Evolutionary conservation across 2,329 filamentous ascomycete species (phyloP), one percentile per base, ranked within the genome.

Genomic region (Penicillium sp.): DNA sequence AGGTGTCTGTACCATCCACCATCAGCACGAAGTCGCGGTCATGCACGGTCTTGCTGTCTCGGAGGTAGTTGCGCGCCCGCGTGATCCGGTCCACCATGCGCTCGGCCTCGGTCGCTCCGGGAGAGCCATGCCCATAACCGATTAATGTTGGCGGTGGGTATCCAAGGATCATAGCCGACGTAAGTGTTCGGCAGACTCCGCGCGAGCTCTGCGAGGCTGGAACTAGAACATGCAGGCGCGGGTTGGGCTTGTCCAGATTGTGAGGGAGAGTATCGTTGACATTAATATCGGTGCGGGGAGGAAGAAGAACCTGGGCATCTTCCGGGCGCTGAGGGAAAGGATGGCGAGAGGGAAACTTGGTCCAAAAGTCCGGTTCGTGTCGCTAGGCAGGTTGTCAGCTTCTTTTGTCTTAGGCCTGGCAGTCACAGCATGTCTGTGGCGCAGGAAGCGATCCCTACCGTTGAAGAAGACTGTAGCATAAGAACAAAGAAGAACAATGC

Each of bases 21-120:
- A 89, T 77, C 56, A 89, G 72, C 8, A 88, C 80, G 29, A 90
- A 71, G 67, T 90, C 87, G 21, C 84, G 76, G 55, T 86, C 78
- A 25, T 77, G 74, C 19, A 83, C 76, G n/a, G 77, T 68, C 36
- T 77, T 77, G 31, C 72, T 74, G 48, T 77, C 75, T 13, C 76
- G 73, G 29, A 86, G 70, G 55, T 81, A 84, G 9, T 77, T 70
- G 54, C 79, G 70, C 31, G 81, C 76, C 3, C 75, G 76, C 8
- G 72, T 70, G 16, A 84, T 69, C 53, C 76, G 78, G 41, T 75
- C 76, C 46, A 80, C 70, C 67, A 81, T 76, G 57, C 70, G 73
- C 54, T 78, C 70, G 50, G 74, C 70, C 8, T 75, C 70, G 16
- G 69, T 73, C 53, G 63, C 44, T 64, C 70, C 25, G 61, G 58